Evolutionary conservation across 208 protist genomes (phyloP).

Genomic region (Porcisia hertigi): DNA sequence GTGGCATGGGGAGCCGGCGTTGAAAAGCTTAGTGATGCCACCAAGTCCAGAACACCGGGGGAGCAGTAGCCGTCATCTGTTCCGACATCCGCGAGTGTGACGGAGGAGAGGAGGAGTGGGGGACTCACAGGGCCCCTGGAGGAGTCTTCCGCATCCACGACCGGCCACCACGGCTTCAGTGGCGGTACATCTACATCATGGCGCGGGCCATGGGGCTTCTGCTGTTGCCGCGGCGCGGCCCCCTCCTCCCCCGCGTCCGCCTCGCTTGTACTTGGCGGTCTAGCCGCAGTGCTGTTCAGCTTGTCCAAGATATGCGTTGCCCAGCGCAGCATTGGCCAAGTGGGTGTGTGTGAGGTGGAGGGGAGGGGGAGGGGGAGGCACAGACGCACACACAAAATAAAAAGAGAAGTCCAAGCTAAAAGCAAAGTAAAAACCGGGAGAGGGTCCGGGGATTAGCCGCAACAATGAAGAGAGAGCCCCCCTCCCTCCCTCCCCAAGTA

Average conservation of each 20-base stretch:
- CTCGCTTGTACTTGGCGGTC: background rate
- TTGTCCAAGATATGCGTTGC: background rate
- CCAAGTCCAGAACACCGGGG: conserved; percentile 2
- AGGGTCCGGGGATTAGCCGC: background rate
- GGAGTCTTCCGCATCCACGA: background rate
- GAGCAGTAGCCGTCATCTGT: conserved; percentile 9
- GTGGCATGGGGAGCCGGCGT: background rate
- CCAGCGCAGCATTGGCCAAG: conserved; percentile 4
- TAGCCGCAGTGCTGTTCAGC: background rate
- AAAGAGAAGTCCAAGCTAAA: background rate
- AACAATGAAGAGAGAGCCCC: no score
- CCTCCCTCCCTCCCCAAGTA: no score
- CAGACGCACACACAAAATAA: background rate
- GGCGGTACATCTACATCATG: conserved; percentile 1
- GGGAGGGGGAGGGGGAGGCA: background rate
- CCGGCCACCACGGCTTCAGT: conserved; percentile 10
- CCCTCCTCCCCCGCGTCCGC: no score
- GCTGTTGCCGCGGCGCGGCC: background rate
- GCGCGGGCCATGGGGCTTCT: background rate
- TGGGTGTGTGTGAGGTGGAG: background rate
- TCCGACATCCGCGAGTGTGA: background rate
- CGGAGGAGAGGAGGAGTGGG: background rate
- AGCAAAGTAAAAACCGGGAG: background rate
- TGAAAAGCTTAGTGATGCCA: background rate
- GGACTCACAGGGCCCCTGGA: background rate